Base-by-base conservation (phyloP, 805 yeast species). In the Blastobotrys parvus region DNA sequence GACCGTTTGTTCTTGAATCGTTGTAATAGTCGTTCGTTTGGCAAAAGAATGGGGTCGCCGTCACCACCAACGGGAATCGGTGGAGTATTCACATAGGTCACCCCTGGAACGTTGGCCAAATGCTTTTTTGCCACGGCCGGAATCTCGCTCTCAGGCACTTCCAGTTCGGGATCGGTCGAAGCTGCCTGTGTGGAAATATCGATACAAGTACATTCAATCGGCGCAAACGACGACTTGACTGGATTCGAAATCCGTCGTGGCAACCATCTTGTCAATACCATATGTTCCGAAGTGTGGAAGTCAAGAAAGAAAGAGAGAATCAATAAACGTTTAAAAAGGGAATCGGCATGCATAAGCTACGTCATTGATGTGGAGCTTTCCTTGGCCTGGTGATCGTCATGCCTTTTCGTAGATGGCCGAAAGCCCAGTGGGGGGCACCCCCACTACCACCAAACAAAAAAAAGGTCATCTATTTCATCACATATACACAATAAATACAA, bases 1-100 rank as follows among this genome's bases (percentile, higher is more conserved):
- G 52, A 48, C 35, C 48, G 42, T 19, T 57, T 52, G 23, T 45
- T 46, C 27, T 54, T 46, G 41, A 57, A 55, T 32, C 45, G 33
- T 38, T 54, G 60, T 38, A 57, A 41, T 25, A 57, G 48, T 22
- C 55, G 41, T 39, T 57, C 61, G 45, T 57, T 57, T 31, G 61
- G 61, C 13, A 54, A 42, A 32, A 57, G 45, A 17, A 57, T 57
- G 27, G 60, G 60, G 34, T 17, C 32, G n/a, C 48, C 52, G 27
- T 42, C 44, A 8, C 50, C 51, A 22, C 58, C 58, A 15, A 38
- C 52, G 3, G 56, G 56, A 16, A 46, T 45, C 20, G 58, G 56
- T 11, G 56, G 56, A 17, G 18, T 27, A 20, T 35, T 17, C 25
- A 35, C 29, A 25, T 25, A 25, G 7, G 29, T 25, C 7, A 25